Evolutionary conservation across 176 grass and related monocot species (phyloP).

Genomic region (Oryza nivara): DNA sequence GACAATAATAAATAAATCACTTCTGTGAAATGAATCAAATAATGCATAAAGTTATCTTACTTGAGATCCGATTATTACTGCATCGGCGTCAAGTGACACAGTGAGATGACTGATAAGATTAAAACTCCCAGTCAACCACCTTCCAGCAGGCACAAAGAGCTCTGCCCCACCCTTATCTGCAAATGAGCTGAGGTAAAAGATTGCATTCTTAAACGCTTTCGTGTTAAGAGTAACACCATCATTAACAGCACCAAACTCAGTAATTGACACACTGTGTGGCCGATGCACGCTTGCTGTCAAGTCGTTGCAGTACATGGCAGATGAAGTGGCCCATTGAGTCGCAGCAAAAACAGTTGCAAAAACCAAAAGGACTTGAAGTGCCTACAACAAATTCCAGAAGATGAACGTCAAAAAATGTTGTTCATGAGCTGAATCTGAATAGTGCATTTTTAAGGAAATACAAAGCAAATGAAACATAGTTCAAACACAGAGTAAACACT

Average conservation of each 20-base stretch:
- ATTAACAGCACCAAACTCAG: conserved; percentile 86
- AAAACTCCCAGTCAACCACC: conserved; percentile 96
- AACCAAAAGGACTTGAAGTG: conserved; percentile 45
- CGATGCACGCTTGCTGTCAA: conserved; percentile 58
- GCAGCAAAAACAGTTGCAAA: conserved; percentile 28
- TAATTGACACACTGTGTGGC: conserved; percentile 84
- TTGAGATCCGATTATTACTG: conserved; percentile 76
- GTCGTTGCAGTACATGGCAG: conserved; percentile 58
- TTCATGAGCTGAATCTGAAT: background rate
- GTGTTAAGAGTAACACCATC: conserved; percentile 89
- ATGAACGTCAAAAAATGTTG: background rate
- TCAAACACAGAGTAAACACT: background rate
- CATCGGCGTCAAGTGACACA: conserved; percentile 78
- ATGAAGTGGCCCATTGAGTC: conserved; percentile 34
- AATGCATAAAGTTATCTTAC: conserved; percentile 30
- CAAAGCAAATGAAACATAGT: background rate
- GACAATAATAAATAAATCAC: background rate
- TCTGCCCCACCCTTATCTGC: conserved; percentile 89
- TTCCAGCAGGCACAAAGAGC: conserved; percentile 93
- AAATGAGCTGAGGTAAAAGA: conserved; percentile 97
- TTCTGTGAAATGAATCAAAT: background rate
- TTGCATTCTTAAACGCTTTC: conserved; percentile 94
- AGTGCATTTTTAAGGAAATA: background rate
- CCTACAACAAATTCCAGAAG: conserved; percentile 44
- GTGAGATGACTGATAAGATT: conserved; percentile 90